Evolutionary conservation across 139 green algal genomes (phyloP).

Genomic region (Coelastrella sp.): DNA sequence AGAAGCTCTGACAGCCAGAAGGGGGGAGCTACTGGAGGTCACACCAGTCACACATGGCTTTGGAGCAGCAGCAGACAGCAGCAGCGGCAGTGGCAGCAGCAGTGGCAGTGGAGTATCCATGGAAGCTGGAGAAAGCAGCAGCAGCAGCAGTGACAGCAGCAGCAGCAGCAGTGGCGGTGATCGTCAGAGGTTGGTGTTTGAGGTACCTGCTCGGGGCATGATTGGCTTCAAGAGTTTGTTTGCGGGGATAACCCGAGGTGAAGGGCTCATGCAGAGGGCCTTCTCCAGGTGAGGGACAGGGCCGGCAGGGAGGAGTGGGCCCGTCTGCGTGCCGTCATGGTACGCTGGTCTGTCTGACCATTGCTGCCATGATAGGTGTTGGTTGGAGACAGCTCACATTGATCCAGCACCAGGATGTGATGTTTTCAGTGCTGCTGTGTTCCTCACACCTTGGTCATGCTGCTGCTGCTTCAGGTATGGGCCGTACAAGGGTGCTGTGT

Average conservation of each 20-base stretch:
- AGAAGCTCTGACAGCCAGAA: slow-evolving; percentile 51
- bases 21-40: slow-evolving; percentile 80
- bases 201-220: slow-evolving; percentile 78
- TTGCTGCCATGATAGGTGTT: too few relatives aligned
- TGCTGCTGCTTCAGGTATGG: slow-evolving; percentile 47
- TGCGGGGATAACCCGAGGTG: slow-evolving; percentile 79
- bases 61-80: slow-evolving; percentile 6
- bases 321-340: not conserved
- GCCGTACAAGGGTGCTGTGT: slow-evolving; percentile 67
- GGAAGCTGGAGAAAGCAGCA: not conserved
- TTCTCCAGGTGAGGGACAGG: slow-evolving; percentile 61
- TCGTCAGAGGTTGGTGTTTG: slow-evolving; percentile 48
- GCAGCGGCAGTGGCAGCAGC: slow-evolving; percentile 8
- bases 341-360: not conserved
- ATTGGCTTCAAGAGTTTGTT: slow-evolving; percentile 84
- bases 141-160: slow-evolving; percentile 8
- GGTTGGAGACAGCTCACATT: not conserved
- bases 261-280: slow-evolving; percentile 82
- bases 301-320: not conserved
- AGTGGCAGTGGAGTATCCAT: slow-evolving; percentile 3
- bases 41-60: slow-evolving; percentile 41
- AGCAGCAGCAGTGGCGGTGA: slow-evolving; percentile 41
- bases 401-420: not conserved
- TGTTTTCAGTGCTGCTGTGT: not conserved
- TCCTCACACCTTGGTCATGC: not conserved